Conservation (phyloP, 768 basidiomycete species). For the Exidia glandulosa region DNA sequence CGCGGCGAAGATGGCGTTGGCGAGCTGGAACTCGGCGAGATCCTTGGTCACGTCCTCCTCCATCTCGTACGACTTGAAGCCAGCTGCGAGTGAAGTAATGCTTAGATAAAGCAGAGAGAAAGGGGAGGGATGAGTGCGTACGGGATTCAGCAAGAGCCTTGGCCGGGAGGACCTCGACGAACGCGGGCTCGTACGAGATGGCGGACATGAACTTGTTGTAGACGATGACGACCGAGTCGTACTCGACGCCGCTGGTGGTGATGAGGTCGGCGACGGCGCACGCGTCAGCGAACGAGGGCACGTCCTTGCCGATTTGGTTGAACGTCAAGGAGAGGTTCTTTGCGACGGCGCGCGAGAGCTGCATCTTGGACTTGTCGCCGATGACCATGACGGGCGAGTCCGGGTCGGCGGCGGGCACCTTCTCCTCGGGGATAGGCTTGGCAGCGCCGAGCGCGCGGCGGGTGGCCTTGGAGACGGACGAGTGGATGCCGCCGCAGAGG, state of each 20-base stretch:
- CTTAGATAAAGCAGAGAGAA: background rate
- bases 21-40: conserved; percentile 87
- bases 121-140: conserved; percentile 15
- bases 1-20: conserved; percentile 91
- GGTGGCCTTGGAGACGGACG: conserved; percentile 85
- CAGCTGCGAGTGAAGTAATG: conserved; percentile 49
- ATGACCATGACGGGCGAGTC: conserved; percentile 73
- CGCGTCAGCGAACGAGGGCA: conserved; percentile 95
- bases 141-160: conserved; percentile 71
- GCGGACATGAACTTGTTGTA: conserved; percentile 85
- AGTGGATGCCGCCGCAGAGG: conserved; percentile 99
- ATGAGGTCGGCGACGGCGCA: conserved; percentile 90
- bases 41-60: conserved; percentile 94
- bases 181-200: conserved; percentile 75
- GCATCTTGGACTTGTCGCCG: conserved; percentile 95
- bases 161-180: conserved; percentile 72
- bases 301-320: conserved; percentile 96
- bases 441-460: conserved; percentile 52
- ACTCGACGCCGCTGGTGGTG: conserved; percentile 70
- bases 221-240: conserved; percentile 72
- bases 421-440: conserved; percentile 24
- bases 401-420: conserved; percentile 33
- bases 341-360: conserved; percentile 58
- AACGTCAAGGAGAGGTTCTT: conserved; percentile 73
- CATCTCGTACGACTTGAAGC: conserved; percentile 94